phyloP scores from a whole-genome alignment of 2,329 filamentous ascomycete species.

The Aspergillus candidus region DNA sequence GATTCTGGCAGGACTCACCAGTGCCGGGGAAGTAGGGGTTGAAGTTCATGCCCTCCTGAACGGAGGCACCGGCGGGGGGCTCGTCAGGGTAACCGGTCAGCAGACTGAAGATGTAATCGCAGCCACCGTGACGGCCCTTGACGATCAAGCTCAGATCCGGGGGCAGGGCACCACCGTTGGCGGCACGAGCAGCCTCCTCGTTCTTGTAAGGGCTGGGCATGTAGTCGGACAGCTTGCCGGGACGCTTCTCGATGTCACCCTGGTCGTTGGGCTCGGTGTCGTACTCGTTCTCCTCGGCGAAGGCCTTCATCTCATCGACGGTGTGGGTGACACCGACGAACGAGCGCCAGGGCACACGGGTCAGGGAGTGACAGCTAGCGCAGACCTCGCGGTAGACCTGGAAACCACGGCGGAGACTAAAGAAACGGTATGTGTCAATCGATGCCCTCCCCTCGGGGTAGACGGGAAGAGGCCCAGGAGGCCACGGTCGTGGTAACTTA shows the following conservation, averaged over 20 bases:
- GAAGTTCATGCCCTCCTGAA: conserved; percentile 93
- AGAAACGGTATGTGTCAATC: conserved; percentile 19
- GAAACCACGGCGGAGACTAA: conserved; percentile 94
- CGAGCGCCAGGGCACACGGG: conserved; percentile 85
- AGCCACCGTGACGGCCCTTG: conserved; percentile 96
- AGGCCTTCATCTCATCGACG: conserved; percentile 92
- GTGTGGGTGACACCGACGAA: conserved; percentile 90
- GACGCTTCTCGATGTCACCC: conserved; percentile 96
- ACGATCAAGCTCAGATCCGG: conserved; percentile 96
- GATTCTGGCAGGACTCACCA: conserved; percentile 44
- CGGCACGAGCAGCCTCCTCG: conserved; percentile 93
- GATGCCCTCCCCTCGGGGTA: conserved; percentile 4
- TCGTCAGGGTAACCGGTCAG: conserved; percentile 97
- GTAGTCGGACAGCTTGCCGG: conserved; percentile 98
- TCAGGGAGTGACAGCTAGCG: conserved; percentile 93
- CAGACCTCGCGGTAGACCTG: conserved; percentile 99
- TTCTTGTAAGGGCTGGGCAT: conserved; percentile 95
- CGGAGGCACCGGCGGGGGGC: conserved; percentile 77
- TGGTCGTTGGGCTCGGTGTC: conserved; percentile 96
- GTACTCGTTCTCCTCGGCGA: conserved; percentile 98
- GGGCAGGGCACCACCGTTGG: conserved; percentile 96
- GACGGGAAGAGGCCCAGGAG: conserved; percentile 6
- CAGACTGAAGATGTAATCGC: conserved; percentile 96
- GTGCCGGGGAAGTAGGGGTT: conserved; percentile 99
- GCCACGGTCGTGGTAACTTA: conserved; percentile 49